phyloP scores from a whole-genome alignment of 2,329 filamentous ascomycete genomes.

The Diaporthe destruens region DNA sequence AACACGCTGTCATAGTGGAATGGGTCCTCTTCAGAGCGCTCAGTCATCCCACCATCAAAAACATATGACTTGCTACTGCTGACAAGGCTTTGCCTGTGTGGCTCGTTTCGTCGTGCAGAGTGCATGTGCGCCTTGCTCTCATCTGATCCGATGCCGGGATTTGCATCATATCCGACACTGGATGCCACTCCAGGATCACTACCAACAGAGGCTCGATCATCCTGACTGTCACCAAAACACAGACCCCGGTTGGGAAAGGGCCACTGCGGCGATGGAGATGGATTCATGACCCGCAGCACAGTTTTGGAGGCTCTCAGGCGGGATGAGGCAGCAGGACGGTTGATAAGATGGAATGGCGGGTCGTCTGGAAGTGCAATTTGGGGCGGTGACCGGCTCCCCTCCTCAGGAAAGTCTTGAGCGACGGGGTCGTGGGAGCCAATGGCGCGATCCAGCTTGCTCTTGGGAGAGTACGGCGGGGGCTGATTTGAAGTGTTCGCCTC shows the following conservation, averaged over 20 bases:
- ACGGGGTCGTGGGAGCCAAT: conserved; percentile 49
- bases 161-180: neutral
- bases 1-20: conserved; percentile 61
- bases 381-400: neutral
- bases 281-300: neutral
- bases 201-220: neutral
- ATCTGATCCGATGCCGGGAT: neutral
- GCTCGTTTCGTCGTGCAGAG: conserved; percentile 24
- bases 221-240: conserved; percentile 8
- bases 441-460: conserved; percentile 51
- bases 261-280: neutral
- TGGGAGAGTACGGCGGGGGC: conserved; percentile 44
- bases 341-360: conserved; percentile 16
- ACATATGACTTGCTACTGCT: conserved; percentile 48
- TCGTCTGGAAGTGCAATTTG: conserved; percentile 4
- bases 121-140: conserved; percentile 38
- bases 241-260: neutral
- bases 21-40: conserved; percentile 55
- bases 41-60: conserved; percentile 44
- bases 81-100: conserved; percentile 36
- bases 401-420: conserved; percentile 15
- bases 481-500: conserved; percentile 33
- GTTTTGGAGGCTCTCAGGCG: neutral
- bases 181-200: conserved; percentile 10
- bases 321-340: neutral